Percentiles rank a stretch among this genome's conserved stretches.
These are phyloP conservation scores for Penicillium subrubescens DNA, from an alignment of 495 filamentous ascomycete genomes.

Conservation along the genomic window DNA sequence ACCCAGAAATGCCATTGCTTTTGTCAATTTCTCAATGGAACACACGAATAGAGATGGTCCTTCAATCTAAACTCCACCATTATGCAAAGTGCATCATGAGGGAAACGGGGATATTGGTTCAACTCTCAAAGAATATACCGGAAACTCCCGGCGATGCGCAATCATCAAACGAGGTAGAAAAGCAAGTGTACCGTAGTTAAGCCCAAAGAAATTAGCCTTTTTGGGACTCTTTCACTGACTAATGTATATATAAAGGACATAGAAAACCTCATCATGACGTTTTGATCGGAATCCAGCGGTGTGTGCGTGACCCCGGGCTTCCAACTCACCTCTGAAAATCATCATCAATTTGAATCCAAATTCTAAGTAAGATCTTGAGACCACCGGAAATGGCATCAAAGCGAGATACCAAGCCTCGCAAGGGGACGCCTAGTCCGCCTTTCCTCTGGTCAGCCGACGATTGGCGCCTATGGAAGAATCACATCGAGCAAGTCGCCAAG, in stretches of 20 bases:
- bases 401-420: background rate
- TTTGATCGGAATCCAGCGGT: background rate
- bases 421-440: background rate
- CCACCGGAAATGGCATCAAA: background rate
- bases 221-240: background rate
- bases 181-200: background rate
- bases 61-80: background rate
- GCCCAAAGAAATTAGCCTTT: background rate
- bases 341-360: background rate
- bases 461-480: background rate
- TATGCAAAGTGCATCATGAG: too few relatives aligned
- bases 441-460: background rate
- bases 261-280: background rate
- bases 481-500: background rate
- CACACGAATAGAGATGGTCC: background rate
- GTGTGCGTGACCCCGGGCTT: background rate
- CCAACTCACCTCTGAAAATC: background rate
- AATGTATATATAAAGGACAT: background rate
- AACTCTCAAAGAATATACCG: background rate
- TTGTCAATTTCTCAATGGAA: background rate
- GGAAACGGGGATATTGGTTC: too few relatives aligned
- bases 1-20: background rate
- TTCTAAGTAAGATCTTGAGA: background rate
- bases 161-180: too few relatives aligned
- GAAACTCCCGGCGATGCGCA: background rate